Conservation (phyloP, 306 rosid species). For the Malus fusca region DNA sequence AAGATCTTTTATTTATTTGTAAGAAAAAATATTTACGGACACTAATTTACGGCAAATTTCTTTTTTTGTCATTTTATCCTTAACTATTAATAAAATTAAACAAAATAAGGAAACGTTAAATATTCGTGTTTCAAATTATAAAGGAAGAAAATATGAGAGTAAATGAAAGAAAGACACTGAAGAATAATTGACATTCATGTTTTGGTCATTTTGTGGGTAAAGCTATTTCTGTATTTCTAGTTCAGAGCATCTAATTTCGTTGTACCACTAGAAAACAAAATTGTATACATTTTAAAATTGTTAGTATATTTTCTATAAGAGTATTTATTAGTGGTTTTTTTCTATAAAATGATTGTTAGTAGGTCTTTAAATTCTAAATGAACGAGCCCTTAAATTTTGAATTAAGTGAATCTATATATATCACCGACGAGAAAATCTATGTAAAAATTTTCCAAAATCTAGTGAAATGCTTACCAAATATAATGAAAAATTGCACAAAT, state of each 20-base stretch:
- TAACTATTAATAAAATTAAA: background rate
- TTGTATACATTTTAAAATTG: no score
- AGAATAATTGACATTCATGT: background rate
- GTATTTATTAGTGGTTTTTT: background rate
- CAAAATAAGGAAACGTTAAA: background rate
- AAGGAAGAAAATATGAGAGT: background rate
- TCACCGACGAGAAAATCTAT: background rate
- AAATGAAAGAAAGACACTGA: background rate
- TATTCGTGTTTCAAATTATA: background rate
- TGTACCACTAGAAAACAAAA: no score
- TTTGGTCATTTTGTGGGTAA: background rate
- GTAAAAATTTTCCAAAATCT: background rate
- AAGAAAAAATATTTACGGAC: background rate
- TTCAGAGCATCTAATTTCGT: no score
- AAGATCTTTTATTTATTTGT: background rate
- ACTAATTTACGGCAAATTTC: background rate
- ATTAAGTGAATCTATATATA: background rate
- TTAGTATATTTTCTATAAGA: no score
- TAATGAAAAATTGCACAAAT: background rate
- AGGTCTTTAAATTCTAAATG: no score
- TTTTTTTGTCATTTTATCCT: background rate
- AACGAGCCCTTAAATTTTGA: background rate
- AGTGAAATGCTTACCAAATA: background rate
- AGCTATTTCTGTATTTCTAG: no score
- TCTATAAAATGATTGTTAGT: no score